Base-by-base conservation (phyloP, 225 moss, liverwort and hornwort species). In the Sphagnum tenellum region DNA sequence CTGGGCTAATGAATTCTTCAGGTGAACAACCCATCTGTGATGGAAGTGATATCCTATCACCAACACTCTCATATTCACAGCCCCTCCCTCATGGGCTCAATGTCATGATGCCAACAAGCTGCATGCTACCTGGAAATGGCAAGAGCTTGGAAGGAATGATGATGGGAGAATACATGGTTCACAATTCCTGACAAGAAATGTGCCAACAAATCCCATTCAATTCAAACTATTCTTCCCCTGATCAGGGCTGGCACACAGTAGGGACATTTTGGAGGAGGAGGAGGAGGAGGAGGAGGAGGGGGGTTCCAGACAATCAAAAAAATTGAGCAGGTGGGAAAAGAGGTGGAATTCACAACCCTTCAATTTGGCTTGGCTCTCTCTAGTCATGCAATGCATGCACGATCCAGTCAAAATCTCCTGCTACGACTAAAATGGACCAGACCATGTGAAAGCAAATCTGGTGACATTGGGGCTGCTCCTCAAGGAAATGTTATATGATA, bases 21-120 rank as follows among this genome's bases (percentile, higher is more conserved):
- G 65, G 51, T 45, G 45, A 66, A 1, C 75, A 78, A 7, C 45
- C 71, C 8, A 64, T 76, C 46, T 29, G 68, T 3, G 67, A 59
- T 6, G 75, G 70, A 56, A 56, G 12, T 56, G 66, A 61, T 55
- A 70, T 63, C 63, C 29, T 71, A 48, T 77, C 80, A 8, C 82
- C 86, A 1, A 74, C 77, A 0, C 77, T 75, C 57, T 75, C 80
- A 47, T 64, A 71, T 8, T 69, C 73, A 12, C 66, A 53, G 29
- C 53, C 75, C 4, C 66, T 77, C 14, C 73, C 73, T 57, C 78
- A 69, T 54, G 70, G 56, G 46, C 64, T 72, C 13, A 77, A 80
- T 57, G 65, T 64, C 55, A 68, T 77, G 59, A 76, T 78, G 60
- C 70, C 76, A 57, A 75, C 84, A 50, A 78, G 57, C 56, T 67